Percentiles rank a stretch among this genome's conserved stretches.
These are phyloP conservation scores for Pleurozium schreberi DNA, from an alignment of 225 moss, liverwort and hornwort genomes.

Conservation along the genomic window DNA sequence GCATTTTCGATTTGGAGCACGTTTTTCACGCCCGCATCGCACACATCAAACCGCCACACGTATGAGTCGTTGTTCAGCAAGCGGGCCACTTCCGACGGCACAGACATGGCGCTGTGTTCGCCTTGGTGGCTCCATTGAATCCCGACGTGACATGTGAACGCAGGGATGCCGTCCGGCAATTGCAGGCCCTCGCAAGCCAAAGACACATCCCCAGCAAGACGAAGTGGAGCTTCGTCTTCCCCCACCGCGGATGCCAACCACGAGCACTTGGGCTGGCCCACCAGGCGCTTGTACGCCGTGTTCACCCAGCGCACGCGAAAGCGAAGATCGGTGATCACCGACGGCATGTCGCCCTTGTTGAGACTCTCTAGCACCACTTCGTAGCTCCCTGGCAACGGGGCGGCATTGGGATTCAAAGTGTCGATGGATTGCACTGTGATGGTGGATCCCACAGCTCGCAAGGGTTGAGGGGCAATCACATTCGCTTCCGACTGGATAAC, in stretches of 20 bases:
- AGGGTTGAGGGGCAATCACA: conserved; percentile 42
- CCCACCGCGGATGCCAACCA: conserved; percentile 40
- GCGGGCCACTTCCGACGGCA: conserved; percentile 35
- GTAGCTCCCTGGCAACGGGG: conserved; percentile 10
- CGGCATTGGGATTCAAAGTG: background rate
- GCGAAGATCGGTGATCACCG: conserved; percentile 38
- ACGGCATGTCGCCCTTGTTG: conserved; percentile 25
- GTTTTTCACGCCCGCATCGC: conserved; percentile 29
- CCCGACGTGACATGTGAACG: conserved; percentile 31
- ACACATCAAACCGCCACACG: conserved; percentile 48
- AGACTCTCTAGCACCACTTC: conserved; percentile 32
- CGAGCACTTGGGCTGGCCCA: conserved; percentile 51
- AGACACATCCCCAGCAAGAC: conserved; percentile 45
- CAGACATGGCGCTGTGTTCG: conserved; percentile 21
- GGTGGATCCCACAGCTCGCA: conserved; percentile 52
- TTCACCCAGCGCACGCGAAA: conserved; percentile 57
- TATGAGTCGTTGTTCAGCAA: conserved; percentile 28
- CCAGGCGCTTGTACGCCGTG: conserved; percentile 42
- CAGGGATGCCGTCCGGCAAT: conserved; percentile 2
- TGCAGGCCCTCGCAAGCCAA: conserved; percentile 21
- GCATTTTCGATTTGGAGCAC: conserved; percentile 30
- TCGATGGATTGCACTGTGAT: conserved; percentile 25
- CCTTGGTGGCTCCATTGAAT: conserved; percentile 50
- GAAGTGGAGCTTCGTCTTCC: conserved; percentile 4
- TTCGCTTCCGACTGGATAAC: background rate